A percentile compares a stretch with the other conserved stretches of the same genome.
Evolutionary conservation across 768 basidiomycete species (phyloP).

Genomic region (Chalciporus sphaerocephalus): DNA sequence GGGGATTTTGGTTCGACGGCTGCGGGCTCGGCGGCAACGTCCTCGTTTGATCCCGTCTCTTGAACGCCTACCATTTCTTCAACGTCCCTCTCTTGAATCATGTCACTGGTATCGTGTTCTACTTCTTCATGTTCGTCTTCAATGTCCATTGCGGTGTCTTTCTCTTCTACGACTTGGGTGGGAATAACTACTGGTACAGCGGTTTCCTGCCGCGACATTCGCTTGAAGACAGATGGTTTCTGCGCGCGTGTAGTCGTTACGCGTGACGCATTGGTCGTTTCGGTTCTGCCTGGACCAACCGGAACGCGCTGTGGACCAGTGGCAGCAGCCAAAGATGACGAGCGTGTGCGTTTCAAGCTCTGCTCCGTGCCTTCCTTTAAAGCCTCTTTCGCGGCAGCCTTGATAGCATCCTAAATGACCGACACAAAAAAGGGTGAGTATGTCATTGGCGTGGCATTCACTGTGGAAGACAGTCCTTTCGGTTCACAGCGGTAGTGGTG

Average conservation of each 20-base stretch:
- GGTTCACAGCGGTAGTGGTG: constrained; percentile 70
- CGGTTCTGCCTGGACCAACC: constrained; percentile 53
- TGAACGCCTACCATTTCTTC: constrained; percentile 59
- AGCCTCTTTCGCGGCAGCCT: constrained; percentile 51
- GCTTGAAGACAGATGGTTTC: constrained; percentile 37
- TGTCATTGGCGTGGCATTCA: constrained; percentile 2
- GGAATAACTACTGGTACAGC: constrained; percentile 41
- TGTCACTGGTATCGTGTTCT: constrained; percentile 35
- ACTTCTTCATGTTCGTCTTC: constrained; percentile 35
- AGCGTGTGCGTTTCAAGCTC: constrained; percentile 55
- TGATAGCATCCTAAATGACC: constrained; percentile 35
- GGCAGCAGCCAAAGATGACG: constrained; percentile 60
- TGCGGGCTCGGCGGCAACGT: constrained; percentile 39
- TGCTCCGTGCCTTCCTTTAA: constrained; percentile 53
- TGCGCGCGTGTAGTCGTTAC: constrained; percentile 19
- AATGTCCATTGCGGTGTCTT: constrained; percentile 62
- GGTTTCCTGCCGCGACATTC: constrained; percentile 39
- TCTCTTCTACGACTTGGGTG: constrained; percentile 39
- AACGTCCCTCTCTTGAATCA: constrained; percentile 53
- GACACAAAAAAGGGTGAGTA: background rate
- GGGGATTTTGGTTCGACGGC: constrained; percentile 39
- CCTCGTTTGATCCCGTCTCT: constrained; percentile 40
- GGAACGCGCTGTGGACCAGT: constrained; percentile 67
- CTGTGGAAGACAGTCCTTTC: constrained; percentile 50
- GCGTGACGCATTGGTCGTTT: constrained; percentile 42